These are phyloP conservation scores for Pyracantha coccinea DNA, from an alignment of 331 rosid genomes.

Conservation along the genomic window DNA sequence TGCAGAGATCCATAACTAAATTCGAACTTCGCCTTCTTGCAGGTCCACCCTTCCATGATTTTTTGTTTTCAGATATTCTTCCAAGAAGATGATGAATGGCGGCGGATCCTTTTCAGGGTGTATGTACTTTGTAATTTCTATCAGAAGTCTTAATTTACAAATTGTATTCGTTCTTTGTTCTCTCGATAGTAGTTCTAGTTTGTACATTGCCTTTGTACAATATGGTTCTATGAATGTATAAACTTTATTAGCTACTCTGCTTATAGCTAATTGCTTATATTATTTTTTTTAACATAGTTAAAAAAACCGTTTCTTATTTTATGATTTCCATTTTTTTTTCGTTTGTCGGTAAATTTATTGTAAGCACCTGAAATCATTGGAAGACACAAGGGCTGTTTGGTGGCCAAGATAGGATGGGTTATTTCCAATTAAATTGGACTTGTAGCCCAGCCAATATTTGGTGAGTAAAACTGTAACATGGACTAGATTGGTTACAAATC, in stretches of 20 bases:
- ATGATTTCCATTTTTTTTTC: too few relatives aligned
- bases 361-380: too few relatives aligned
- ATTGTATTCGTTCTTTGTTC: background rate
- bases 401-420: too few relatives aligned
- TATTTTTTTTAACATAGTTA: background rate
- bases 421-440: too few relatives aligned
- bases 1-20: conserved; percentile 7
- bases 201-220: background rate
- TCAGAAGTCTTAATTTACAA: background rate
- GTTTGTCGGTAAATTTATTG: too few relatives aligned
- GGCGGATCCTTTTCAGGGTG: background rate
- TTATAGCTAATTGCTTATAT: background rate
- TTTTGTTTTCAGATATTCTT: conserved; percentile 70
- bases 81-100: conserved; percentile 43
- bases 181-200: background rate
- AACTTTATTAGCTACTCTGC: background rate
- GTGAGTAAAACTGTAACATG: too few relatives aligned
- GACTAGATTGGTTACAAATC: too few relatives aligned
- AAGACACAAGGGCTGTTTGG: too few relatives aligned
- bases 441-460: too few relatives aligned
- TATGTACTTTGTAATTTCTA: background rate
- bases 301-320: too few relatives aligned
- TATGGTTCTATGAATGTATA: background rate
- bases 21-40: conserved; percentile 24
- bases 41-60: conserved; percentile 93